phyloP scores from a whole-genome alignment of 2,329 filamentous ascomycete genomes.

The Fusarium brachygibbosum region DNA sequence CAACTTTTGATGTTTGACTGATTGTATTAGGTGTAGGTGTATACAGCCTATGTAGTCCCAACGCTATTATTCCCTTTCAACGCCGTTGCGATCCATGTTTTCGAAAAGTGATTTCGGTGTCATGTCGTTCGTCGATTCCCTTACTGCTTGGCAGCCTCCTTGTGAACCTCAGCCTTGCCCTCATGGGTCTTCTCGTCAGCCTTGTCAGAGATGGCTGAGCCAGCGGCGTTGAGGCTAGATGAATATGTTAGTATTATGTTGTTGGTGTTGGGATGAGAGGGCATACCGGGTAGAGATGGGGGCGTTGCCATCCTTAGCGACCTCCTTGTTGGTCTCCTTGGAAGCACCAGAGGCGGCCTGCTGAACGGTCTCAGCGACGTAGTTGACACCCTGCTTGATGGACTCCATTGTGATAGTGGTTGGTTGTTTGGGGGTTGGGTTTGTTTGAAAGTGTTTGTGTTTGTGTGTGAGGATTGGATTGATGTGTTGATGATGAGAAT shows the following conservation, averaged over 20 bases:
- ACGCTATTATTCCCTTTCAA: conserved; percentile 25
- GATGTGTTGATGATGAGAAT: conserved; percentile 30
- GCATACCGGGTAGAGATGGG: conserved; percentile 66
- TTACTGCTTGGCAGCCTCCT: conserved; percentile 1
- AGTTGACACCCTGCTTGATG: conserved; percentile 74
- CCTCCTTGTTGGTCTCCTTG: conserved; percentile 78
- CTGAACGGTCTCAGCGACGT: conserved; percentile 76
- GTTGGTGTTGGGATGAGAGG: background rate
- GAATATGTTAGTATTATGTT: conserved; percentile 47
- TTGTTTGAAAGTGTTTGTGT: conserved; percentile 21
- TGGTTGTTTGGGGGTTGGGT: conserved; percentile 35
- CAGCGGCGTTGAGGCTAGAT: conserved; percentile 59
- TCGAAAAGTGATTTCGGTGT: background rate
- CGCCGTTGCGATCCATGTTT: conserved; percentile 6
- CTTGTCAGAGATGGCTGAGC: conserved; percentile 67
- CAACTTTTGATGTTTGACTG: conserved; percentile 1
- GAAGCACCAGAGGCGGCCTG: conserved; percentile 67
- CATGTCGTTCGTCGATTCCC: background rate
- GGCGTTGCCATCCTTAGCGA: conserved; percentile 73
- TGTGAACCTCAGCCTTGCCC: conserved; percentile 55
- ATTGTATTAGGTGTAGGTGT: conserved; percentile 21
- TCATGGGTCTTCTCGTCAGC: conserved; percentile 58
- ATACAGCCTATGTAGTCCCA: conserved; percentile 19
- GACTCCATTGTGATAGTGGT: conserved; percentile 62
- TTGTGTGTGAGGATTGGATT: conserved; percentile 27